Conservation (phyloP, 345 rosid genomes). For the Carallia brachiata region DNA sequence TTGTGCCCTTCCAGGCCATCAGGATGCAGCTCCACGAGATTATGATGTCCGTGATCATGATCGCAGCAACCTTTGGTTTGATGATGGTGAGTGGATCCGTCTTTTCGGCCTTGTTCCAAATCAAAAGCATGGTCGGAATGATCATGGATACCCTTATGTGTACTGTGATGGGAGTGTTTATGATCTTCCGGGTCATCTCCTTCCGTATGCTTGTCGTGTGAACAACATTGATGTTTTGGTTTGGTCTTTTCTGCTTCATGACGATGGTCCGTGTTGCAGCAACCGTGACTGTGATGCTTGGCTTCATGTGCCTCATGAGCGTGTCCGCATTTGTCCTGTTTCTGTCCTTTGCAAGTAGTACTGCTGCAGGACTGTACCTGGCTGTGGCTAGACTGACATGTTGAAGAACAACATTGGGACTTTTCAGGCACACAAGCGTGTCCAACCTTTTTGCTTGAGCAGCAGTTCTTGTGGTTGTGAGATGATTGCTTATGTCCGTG, state of each 20-base stretch:
- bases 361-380: not conserved
- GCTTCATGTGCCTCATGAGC: conserved; percentile 1
- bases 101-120: not conserved
- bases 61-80: not conserved
- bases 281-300: not conserved
- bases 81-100: not conserved
- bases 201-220: not conserved
- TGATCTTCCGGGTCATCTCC: not conserved
- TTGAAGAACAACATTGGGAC: not conserved
- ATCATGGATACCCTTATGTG: not conserved
- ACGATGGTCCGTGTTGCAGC: conserved; percentile 3
- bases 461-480: conserved; percentile 9
- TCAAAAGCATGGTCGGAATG: conserved; percentile 9
- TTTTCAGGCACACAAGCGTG: conserved; percentile 3
- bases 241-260: not conserved
- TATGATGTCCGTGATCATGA: not conserved
- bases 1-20: no score
- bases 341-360: not conserved
- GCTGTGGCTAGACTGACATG: not conserved
- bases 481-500: conserved; percentile 6
- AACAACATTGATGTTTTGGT: not conserved
- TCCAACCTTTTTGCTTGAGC: conserved; percentile 9
- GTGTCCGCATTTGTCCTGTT: not conserved
- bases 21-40: no score
- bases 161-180: not conserved